Base-by-base conservation (phyloP, 495 filamentous ascomycete species). In the Aspergillus mulundensis region DNA sequence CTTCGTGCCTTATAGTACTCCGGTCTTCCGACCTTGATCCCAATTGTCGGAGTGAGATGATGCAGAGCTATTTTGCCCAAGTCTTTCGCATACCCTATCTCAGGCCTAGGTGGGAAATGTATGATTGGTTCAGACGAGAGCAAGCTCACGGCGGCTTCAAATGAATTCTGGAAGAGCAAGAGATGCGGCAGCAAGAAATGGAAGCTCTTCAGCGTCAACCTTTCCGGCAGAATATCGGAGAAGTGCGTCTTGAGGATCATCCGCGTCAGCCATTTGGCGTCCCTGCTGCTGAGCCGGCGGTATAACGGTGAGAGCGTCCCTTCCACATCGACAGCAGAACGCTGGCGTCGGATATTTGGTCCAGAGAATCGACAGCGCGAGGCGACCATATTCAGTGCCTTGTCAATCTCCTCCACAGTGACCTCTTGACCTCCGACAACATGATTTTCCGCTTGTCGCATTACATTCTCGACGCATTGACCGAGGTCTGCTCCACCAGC, bases 241-340 rank as follows among this genome's bases (percentile, higher is more conserved):
- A 72, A 70, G 59, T 85, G 88, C 50, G 84, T 82, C 67, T 95
- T 94, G 18, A 97, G 69, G 34, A 97, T 81, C 65, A 94, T 71
- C 7, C 92, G 79, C 0, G 88, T 91, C 11, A 97, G 77, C 92
- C 92, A 96, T 71, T 96, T 96, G 0, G 86, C 88, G 64, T 96
- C 88, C 38, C 81, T 76, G 15, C 86, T 82, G 41, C 79, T 78
- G 24, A 91, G 57, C 12, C 81, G 77, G 40, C 68, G 77, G 66
- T 87, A 90, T 0, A 90, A 62, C 24, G 67, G 63, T 16, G 75
- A 73, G 1, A 91, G 63, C 8, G 75, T 59, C 8, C 70, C 63
- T 19, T 84, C 81, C 8, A 76, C 66, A 38, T 79, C 69, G 0
- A 67, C 64, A 14, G 68, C 67, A 10, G 70, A 53, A 19, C 69